Evolutionary conservation across 176 grass and related monocot genomes (phyloP).

Genomic region (Aegilops speltoides): DNA sequence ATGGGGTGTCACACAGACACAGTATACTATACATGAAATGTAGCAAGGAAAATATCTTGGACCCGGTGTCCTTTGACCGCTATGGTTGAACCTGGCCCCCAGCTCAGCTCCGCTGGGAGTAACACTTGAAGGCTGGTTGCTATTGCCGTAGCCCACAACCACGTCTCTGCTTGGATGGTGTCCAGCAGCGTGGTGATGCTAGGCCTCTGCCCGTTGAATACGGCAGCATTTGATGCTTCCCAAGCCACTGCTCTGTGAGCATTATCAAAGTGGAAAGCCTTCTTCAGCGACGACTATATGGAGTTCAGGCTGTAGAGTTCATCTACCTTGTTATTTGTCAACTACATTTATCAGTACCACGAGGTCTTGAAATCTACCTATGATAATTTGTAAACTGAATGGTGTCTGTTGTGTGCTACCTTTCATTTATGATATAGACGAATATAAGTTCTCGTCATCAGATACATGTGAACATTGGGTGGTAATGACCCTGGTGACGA

Average conservation of each 20-base stretch:
- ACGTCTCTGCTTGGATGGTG: neutral
- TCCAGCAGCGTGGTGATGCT: neutral
- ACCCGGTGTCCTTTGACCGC: neutral
- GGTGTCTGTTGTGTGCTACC: neutral
- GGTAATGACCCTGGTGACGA: neutral
- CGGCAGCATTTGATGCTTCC: neutral
- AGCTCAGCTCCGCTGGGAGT: neutral
- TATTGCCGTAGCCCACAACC: neutral
- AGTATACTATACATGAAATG: too few species aligned
- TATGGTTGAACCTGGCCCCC: neutral
- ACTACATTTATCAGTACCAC: neutral
- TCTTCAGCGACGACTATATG: neutral
- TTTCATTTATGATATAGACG: neutral
- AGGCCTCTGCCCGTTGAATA: neutral
- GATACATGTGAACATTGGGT: slow-evolving; percentile 17
- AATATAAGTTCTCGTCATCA: slow-evolving; percentile 5
- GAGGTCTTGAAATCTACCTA: neutral
- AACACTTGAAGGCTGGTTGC: neutral
- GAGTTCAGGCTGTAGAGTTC: neutral
- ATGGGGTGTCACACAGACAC: neutral
- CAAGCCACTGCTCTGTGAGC: neutral
- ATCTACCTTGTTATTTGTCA: slow-evolving; percentile 7
- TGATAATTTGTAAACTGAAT: slow-evolving; percentile 20
- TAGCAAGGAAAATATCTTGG: too few species aligned
- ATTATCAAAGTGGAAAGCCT: neutral